Base-by-base conservation (phyloP, 1,284 basidiomycete species). In the Puccinia sorghi region DNA sequence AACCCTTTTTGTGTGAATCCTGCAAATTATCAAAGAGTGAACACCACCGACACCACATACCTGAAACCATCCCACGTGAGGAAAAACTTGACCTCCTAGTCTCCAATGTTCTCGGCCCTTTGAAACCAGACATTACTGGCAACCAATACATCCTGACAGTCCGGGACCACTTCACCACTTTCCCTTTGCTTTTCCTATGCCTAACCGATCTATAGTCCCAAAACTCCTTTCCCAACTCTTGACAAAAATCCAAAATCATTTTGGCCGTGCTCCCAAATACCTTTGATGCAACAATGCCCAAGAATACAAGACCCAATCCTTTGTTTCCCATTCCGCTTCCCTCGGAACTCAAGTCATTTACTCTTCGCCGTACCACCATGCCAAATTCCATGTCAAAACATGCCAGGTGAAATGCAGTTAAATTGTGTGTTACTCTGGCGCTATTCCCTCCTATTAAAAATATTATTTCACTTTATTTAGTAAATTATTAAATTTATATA, bases 141-240 rank as follows among this genome's bases (percentile, higher is more conserved):
- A 56, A 56, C 25, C 54, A 25, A n/a, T 56, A n/a, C 54, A 56
- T 56, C 54, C 7, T n/a, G n/a, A n/a, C n/a, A n/a, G n/a, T n/a
- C n/a, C n/a, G n/a, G n/a, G n/a, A n/a, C n/a, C n/a, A n/a, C n/a
- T 6, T 20, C 6, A n/a, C 54, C 54, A 56, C 54, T n/a, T 56
- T 56, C 54, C 54, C 25, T 56, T 56, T 56, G 54, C n/a, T 8
- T 56, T 56, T 25, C 54, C 54, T 7, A 56, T 56, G 54, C 7
- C 17, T 8, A 56, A 56, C 17, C 17, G 25, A 6, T 56, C 54
- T 20, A 25, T n/a, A 20, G 54, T n/a, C 54, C 54, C 54, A 6
- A 56, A 7, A 25, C 17, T 56, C n/a, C 6, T 56, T 20, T 9
- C 6, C 54, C 17, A 56, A n/a, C 54, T 56, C 25, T 20, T 56